Percentiles rank a stretch among this genome's conserved stretches.
Conservation (phyloP, 2,329 filamentous ascomycete species). For the Microsporum ferrugineum region DNA sequence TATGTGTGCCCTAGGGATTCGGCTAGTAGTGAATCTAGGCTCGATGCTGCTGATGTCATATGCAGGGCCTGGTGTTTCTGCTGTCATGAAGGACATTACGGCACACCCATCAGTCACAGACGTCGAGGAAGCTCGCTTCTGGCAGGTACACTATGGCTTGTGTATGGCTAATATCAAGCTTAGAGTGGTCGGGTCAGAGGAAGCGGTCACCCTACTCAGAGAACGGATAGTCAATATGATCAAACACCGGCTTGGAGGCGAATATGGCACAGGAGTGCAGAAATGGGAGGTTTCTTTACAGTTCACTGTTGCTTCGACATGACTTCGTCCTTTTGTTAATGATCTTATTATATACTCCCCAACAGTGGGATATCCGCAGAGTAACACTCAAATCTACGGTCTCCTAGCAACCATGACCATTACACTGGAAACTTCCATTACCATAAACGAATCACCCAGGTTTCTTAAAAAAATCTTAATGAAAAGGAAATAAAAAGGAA, state of each 20-base stretch:
- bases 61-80: conserved; percentile 48
- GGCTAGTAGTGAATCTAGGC: conserved; percentile 73
- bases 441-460: background rate
- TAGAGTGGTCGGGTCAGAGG: conserved; percentile 59
- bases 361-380: background rate
- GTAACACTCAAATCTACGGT: background rate
- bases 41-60: conserved; percentile 96
- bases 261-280: conserved; percentile 67
- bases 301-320: conserved; percentile 44
- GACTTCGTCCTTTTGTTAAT: background rate
- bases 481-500: too few relatives aligned
- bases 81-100: conserved; percentile 76
- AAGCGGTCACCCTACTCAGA: conserved; percentile 59
- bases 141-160: conserved; percentile 95
- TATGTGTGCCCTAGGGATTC: conserved; percentile 80
- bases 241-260: conserved; percentile 74
- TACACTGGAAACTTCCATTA: background rate
- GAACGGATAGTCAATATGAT: conserved; percentile 67
- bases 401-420: background rate
- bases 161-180: conserved; percentile 92
- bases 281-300: conserved; percentile 92
- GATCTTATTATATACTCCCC: background rate
- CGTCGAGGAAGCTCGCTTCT: conserved; percentile 87
- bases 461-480: background rate
- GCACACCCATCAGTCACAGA: conserved; percentile 61